Base-by-base conservation (phyloP, 1,284 basidiomycete genomes). In the Phenoliferia sp. region DNA sequence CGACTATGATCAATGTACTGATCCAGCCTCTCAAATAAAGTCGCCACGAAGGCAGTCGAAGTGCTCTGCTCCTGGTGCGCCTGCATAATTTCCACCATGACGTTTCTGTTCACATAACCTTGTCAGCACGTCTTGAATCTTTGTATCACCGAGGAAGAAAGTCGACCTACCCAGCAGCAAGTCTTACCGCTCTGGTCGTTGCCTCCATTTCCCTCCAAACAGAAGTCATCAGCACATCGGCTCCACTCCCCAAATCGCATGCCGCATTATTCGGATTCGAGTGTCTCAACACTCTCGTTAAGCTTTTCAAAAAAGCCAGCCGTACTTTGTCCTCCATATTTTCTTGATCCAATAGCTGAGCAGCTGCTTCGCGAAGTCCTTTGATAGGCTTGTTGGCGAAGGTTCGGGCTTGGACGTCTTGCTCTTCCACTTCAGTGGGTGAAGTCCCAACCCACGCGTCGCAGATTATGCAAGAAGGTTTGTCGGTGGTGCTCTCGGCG, bases 111-210 rank as follows among this genome's bases (percentile, higher is more conserved):
- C n/a, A n/a, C n/a, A 33, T 16, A 29, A 22, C n/a, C 16, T 19
- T 26, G 5, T 28, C 33, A 59, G 50, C 59, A n/a, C 9, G 31
- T 19, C 9, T n/a, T n/a, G n/a, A n/a, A n/a, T 7, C 31, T 28
- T 2, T 26, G n/a, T 36, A 52, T 22, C 17, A n/a, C 28, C 33
- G 9, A 31, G 16, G 19, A 1, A 16, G n/a, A n/a, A n/a, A n/a
- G n/a, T n/a, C 4, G n/a, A 52, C 67, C 12, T 26, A 68, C 66
- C 68, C 66, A 0, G 66, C 66, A 1, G 69, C 71, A 26, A 58
- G 57, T 10, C 71, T 22, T 0, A 61, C 31, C n/a, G 66, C 58
- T n/a, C 65, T 55, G n/a, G 33, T 59, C 52, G 57, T 4, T 1
- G 59, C 59, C 10, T 61, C 61, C 17, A 70, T n/a, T 36, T 70